A percentile compares a stretch with the other conserved stretches of the same genome.
phyloP scores from a whole-genome alignment of 495 filamentous ascomycete species.

The Parathielavia hyrcaniae region DNA sequence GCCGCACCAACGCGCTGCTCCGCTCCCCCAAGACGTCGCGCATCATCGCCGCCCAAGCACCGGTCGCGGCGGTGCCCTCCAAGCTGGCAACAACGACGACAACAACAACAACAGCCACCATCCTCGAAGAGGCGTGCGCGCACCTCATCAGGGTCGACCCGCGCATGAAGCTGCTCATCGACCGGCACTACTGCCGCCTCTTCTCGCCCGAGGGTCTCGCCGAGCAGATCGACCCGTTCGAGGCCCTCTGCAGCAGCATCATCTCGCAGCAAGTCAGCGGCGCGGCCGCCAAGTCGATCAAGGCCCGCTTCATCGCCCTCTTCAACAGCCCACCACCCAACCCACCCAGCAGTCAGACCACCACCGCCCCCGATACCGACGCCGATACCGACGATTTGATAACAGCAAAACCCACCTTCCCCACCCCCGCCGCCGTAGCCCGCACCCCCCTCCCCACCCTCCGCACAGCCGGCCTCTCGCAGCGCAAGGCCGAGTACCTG shows the following conservation, averaged over 20 bases:
- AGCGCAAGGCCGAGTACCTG: constrained; percentile 93
- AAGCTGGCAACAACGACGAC: constrained; percentile 48
- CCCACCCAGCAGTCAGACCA: constrained; percentile 6
- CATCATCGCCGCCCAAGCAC: constrained; percentile 53
- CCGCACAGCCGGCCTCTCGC: constrained; percentile 78
- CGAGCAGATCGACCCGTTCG: constrained; percentile 83
- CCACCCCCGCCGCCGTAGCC: constrained; percentile 66
- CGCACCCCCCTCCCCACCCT: constrained; percentile 54
- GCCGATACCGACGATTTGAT: constrained; percentile 1
- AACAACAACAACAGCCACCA: constrained; percentile 62
- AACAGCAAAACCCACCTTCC: constrained; percentile 47
- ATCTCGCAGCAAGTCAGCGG: constrained; percentile 95
- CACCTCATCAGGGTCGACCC: constrained; percentile 74
- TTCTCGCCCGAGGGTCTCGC: constrained; percentile 78
- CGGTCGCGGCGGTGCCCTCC: constrained; percentile 48
- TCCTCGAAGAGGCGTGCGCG: constrained; percentile 70
- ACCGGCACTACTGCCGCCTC: constrained; percentile 64
- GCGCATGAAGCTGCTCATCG: constrained; percentile 65
- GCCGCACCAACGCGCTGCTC: constrained; percentile 64
- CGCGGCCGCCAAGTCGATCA: constrained; percentile 81
- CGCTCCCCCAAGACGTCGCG: constrained; percentile 72
- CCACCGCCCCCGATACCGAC: constrained; percentile 19
- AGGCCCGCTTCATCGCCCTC: constrained; percentile 74
- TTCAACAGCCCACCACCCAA: constrained; percentile 45
- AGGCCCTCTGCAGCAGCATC: constrained; percentile 72